These are phyloP conservation scores for Madurella mycetomatis DNA, from an alignment of 2,329 filamentous ascomycete species.

Conservation along the genomic window DNA sequence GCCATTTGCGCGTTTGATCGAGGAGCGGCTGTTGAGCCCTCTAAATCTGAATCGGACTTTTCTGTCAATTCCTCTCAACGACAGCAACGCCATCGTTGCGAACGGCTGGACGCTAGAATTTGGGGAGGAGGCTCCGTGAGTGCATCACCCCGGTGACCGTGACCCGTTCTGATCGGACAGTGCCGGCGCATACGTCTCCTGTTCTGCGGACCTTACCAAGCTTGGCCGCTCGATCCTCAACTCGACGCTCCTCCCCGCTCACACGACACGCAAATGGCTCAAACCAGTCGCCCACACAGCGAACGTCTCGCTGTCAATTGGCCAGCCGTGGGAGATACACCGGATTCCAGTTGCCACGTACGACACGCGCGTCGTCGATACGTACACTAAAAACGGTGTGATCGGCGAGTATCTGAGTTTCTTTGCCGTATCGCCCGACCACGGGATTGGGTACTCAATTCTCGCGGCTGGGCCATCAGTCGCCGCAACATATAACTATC, in stretches of 20 bases:
- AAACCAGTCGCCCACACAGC: conserved; percentile 34
- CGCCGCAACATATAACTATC: not conserved
- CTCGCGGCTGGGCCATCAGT: conserved; percentile 18
- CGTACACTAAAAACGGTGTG: conserved; percentile 22
- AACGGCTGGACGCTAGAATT: conserved; percentile 27
- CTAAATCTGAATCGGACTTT: conserved; percentile 30
- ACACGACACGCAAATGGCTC: conserved; percentile 39
- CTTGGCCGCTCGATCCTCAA: conserved; percentile 28
- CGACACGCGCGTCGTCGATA: conserved; percentile 25
- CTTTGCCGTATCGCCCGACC: conserved; percentile 23
- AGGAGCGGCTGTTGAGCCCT: conserved; percentile 27
- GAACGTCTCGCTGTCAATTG: conserved; percentile 33
- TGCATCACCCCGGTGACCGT: not conserved
- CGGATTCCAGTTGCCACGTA: conserved; percentile 24
- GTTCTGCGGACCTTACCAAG: conserved; percentile 17
- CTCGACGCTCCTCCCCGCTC: conserved; percentile 30
- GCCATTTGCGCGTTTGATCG: conserved; percentile 25
- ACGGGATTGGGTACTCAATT: conserved; percentile 23
- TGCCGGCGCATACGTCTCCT: conserved; percentile 32
- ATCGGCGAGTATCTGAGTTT: conserved; percentile 22
- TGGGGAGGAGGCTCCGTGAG: conserved; percentile 23
- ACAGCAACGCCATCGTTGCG: conserved; percentile 21
- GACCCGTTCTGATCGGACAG: not conserved
- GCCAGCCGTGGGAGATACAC: conserved; percentile 41
- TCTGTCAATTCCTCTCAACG: conserved; percentile 19